Conservation (phyloP, 371 early-diverging fungal genomes). For the Actinomortierella ambigua region DNA sequence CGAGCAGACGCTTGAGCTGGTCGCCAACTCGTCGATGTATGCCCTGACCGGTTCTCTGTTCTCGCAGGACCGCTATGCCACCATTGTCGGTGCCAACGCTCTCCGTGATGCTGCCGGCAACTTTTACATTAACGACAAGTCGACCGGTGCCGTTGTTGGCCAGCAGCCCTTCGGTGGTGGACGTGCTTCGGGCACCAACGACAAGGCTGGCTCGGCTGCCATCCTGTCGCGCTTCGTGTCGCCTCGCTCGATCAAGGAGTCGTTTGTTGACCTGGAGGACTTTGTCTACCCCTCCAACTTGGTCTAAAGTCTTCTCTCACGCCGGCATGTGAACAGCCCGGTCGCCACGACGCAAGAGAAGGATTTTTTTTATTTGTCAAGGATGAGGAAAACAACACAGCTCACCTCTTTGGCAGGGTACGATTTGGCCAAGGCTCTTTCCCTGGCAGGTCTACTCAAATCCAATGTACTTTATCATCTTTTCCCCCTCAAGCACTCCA, state of each 20-base stretch:
- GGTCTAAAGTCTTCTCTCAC: slow-evolving; percentile 26
- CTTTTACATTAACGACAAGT: slow-evolving; percentile 99
- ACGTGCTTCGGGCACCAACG: slow-evolving; percentile 96
- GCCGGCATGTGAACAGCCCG: too few relatives aligned
- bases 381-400: too few relatives aligned
- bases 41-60: slow-evolving; percentile 92
- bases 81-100: slow-evolving; percentile 72
- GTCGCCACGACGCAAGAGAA: too few relatives aligned
- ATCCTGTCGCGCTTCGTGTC: slow-evolving; percentile 88
- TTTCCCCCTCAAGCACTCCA: too few relatives aligned
- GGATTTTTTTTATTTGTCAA: too few relatives aligned
- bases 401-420: too few relatives aligned
- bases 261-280: slow-evolving; percentile 81
- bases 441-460: too few relatives aligned
- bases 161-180: slow-evolving; percentile 98
- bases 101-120: slow-evolving; percentile 94
- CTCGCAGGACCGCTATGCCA: slow-evolving; percentile 85
- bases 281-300: slow-evolving; percentile 91
- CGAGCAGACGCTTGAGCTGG: slow-evolving; percentile 72
- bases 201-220: slow-evolving; percentile 87
- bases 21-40: slow-evolving; percentile 84
- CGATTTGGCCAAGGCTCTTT: too few relatives aligned
- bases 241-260: slow-evolving; percentile 96
- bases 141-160: slow-evolving; percentile 97
- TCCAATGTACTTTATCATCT: too few relatives aligned